A percentile compares a stretch with the other conserved stretches of the same genome.
These are phyloP conservation scores for Perkinsus marinus DNA, from an alignment of 169 alveolate genomes.

Conservation along the genomic window DNA sequence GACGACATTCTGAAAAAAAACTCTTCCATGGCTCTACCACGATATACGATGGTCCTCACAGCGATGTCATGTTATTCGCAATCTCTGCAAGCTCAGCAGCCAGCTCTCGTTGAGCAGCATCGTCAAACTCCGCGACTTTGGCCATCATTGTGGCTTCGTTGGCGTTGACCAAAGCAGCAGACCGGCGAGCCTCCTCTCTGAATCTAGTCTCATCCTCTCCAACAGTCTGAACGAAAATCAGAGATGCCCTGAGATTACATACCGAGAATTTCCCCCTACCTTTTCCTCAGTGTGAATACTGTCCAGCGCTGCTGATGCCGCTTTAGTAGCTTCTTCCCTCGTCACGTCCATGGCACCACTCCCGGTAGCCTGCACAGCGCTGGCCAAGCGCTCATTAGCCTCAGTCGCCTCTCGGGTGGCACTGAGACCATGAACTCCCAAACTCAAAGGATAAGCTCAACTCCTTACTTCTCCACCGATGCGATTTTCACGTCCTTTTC, in stretches of 20 bases:
- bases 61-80: not conserved
- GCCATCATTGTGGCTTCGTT: not conserved
- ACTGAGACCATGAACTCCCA: not conserved
- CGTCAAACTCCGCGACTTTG: not conserved
- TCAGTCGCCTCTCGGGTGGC: not conserved
- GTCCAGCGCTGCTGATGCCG: not conserved
- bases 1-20: not conserved
- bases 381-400: not conserved
- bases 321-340: not conserved
- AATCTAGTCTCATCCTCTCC: not conserved
- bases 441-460: too few relatives aligned
- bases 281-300: not conserved
- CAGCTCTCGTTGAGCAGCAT: not conserved
- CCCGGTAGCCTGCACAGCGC: not conserved
- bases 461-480: not conserved
- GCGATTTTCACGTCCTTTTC: not conserved
- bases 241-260: too few relatives aligned
- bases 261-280: not conserved
- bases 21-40: not conserved
- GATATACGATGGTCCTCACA: not conserved
- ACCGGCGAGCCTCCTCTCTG: not conserved
- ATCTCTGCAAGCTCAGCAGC: not conserved
- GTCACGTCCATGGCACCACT: not conserved
- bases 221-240: not conserved
- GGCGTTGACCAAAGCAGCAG: not conserved